Base-by-base conservation (phyloP, 768 basidiomycete species). In the Mycena vulgaris region DNA sequence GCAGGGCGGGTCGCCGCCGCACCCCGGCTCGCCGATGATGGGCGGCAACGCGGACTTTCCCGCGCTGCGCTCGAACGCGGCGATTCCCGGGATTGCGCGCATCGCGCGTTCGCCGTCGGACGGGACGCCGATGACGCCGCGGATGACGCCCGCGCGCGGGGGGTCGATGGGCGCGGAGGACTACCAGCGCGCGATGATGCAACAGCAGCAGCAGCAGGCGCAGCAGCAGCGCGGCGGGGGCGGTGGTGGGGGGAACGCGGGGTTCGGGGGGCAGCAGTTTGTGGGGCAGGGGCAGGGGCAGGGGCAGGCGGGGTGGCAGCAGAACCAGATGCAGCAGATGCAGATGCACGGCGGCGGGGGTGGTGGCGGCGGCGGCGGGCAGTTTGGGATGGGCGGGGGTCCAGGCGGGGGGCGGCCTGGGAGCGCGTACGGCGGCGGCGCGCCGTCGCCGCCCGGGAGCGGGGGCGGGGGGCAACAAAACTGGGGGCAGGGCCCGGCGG, bases 81-180 rank as follows among this genome's bases (percentile, higher is more conserved):
- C 88, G 25, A 90, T 93, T 61, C 92, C 92, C 0, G 92, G 92
- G 16, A 94, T 94, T 60, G 91, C 93, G 25, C 84, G 93, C 74
- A 93, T 90, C 73, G 88, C 89, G 57, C 86, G 92, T 63, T 93
- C 93, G 47, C 93, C 93, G n/a, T 89, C 92, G 21, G 93, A 94
- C 39, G 66, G 64, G 10, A 59, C 58, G 39, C 51, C 63, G 37
- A 75, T 75, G 73, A 82, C 85, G 33, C 83, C 88, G 59, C 87
- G 89, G 37, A 80, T 90, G 83, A 80, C 81, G 63, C 84, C 85
- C 42, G 60, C 79, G 30, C 77, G 84, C 71, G 79, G 78, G 14
- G 76, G 80, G 48, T 80, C 82, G 47, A 79, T 84, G 71, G 83
- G 84, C 52, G 86, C 85, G 51, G 89, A 90, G 57, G 90, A 86